These are phyloP conservation scores for Microbotryomycetes sp. DNA, from an alignment of 1,284 basidiomycete species.

Conservation along the genomic window DNA sequence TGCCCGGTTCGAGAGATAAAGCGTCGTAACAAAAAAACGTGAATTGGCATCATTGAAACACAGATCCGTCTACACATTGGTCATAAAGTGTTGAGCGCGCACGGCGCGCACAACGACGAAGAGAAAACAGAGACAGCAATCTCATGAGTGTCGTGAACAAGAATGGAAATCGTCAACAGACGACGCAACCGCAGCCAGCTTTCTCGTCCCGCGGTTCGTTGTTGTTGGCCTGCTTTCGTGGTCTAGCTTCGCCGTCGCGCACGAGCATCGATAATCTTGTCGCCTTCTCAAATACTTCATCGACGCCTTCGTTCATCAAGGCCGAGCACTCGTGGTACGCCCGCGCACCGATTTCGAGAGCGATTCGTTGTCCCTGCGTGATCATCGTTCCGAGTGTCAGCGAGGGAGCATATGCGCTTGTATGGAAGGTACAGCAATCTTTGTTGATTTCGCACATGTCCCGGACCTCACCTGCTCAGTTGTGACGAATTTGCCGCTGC, in stretches of 20 bases:
- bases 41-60: no score
- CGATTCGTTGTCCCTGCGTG: slow-evolving; percentile 64
- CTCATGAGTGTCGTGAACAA: no score
- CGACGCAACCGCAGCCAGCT: background rate
- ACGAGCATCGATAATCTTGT: slow-evolving; percentile 90
- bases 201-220: background rate
- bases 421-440: background rate
- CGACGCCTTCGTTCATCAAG: slow-evolving; percentile 83
- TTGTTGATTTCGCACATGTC: background rate
- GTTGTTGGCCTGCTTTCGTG: background rate
- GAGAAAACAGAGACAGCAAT: no score
- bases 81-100: no score
- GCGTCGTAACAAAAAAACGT: no score
- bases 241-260: slow-evolving; percentile 62
- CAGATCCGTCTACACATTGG: no score
- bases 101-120: no score
- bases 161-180: background rate
- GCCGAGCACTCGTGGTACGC: slow-evolving; percentile 91
- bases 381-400: background rate
- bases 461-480: slow-evolving; percentile 28
- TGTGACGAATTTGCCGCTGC: slow-evolving; percentile 31
- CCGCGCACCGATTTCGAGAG: slow-evolving; percentile 72
- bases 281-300: slow-evolving; percentile 90
- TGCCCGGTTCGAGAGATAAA: no score
- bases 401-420: background rate